Conservation (phyloP, 2,329 filamentous ascomycete species). For the Davidsoniella virescens region DNA sequence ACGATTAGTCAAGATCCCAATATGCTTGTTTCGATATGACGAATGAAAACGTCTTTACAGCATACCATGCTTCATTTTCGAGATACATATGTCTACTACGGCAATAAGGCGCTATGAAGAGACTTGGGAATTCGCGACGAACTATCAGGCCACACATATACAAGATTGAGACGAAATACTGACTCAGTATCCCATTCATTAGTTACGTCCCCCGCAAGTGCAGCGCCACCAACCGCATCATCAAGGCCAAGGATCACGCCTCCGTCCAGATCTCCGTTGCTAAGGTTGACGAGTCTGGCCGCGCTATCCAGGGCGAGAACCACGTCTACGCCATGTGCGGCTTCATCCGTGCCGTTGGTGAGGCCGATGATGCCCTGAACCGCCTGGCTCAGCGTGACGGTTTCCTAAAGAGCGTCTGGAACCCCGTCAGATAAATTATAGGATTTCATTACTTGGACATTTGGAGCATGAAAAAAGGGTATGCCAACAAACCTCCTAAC, state of each 20-base stretch:
- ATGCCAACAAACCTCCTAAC: neutral
- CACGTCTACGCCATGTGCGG: constrained; percentile 94
- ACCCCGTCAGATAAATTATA: constrained; percentile 43
- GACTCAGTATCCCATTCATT: constrained; percentile 13
- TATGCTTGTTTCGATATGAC: too few relatives aligned
- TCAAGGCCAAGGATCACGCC: constrained; percentile 99
- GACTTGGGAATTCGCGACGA: neutral
- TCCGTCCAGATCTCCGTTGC: constrained; percentile 93
- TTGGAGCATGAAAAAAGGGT: constrained; percentile 13
- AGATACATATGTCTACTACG: too few relatives aligned
- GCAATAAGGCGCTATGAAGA: too few relatives aligned
- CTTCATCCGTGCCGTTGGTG: constrained; percentile 94
- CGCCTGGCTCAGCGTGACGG: constrained; percentile 89
- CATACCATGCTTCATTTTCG: too few relatives aligned
- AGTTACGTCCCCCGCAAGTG: constrained; percentile 99
- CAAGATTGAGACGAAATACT: neutral
- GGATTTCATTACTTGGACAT: constrained; percentile 6
- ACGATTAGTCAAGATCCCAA: too few relatives aligned
- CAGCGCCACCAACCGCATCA: constrained; percentile 98
- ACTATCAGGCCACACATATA: neutral
- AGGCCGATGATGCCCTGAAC: constrained; percentile 95
- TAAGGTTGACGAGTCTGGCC: constrained; percentile 98
- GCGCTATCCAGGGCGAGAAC: constrained; percentile 85
- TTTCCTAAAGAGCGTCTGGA: constrained; percentile 95
- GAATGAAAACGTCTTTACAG: too few relatives aligned